phyloP scores from a whole-genome alignment of 805 yeast species.

The Teunomyces panamensis region DNA sequence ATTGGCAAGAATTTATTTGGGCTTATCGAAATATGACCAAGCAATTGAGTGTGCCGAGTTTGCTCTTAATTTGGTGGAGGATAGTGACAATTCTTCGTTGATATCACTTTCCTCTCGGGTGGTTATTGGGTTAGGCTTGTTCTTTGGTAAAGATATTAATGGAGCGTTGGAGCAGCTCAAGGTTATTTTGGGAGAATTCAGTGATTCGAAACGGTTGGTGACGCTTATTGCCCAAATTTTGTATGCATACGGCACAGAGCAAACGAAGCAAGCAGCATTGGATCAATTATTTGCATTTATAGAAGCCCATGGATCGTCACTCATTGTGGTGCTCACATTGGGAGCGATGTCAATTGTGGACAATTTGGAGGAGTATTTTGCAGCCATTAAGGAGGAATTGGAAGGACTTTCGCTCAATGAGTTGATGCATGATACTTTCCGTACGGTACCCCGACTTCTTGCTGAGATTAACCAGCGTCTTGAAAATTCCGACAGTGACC shows the following conservation, averaged over 20 bases:
- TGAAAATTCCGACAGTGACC: conserved; percentile 13
- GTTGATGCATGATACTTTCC: conserved; percentile 48
- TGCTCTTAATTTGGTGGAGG: conserved; percentile 49
- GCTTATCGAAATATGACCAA: conserved; percentile 47
- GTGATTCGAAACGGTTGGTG: conserved; percentile 63
- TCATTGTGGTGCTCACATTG: conserved; percentile 64
- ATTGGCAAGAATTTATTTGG: conserved; percentile 68
- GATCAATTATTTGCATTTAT: conserved; percentile 75
- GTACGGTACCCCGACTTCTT: conserved; percentile 58
- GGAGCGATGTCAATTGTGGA: conserved; percentile 79
- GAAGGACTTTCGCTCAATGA: conserved; percentile 45
- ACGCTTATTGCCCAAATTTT: conserved; percentile 75
- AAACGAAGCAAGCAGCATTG: conserved; percentile 75
- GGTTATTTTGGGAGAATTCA: conserved; percentile 50
- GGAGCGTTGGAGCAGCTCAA: conserved; percentile 67
- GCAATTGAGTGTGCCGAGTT: conserved; percentile 63
- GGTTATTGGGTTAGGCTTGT: conserved; percentile 69
- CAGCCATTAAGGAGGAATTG: conserved; percentile 67
- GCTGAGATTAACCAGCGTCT: conserved; percentile 48
- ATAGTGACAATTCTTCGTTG: conserved; percentile 28
- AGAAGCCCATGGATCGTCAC: conserved; percentile 60
- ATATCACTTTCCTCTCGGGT: conserved; percentile 55
- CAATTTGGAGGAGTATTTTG: conserved; percentile 54
- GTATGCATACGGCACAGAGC: conserved; percentile 71
- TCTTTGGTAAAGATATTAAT: conserved; percentile 61